Percentiles rank a stretch among this genome's conserved stretches.
phyloP scores from a whole-genome alignment of 768 basidiomycete genomes.

The Suillus ampliporus region DNA sequence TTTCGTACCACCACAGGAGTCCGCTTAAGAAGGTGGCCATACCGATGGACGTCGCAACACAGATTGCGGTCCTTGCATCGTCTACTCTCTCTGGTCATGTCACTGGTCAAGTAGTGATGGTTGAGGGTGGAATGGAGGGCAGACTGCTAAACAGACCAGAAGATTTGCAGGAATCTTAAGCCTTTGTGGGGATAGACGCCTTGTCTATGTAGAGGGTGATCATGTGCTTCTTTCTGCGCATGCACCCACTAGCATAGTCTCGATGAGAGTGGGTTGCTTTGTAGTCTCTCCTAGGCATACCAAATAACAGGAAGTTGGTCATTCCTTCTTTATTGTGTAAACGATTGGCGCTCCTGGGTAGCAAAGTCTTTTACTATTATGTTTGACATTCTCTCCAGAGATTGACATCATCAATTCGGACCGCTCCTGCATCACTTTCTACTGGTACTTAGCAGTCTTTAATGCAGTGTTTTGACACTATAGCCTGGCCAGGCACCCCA shows the following conservation, averaged over 20 bases:
- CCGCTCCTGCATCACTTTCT: too few relatives aligned
- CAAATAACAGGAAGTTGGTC: neutral
- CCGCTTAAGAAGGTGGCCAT: conserved; percentile 73
- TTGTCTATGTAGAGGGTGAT: neutral
- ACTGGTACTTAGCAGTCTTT: too few relatives aligned
- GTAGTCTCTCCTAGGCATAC: neutral
- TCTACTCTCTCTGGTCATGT: conserved; percentile 69
- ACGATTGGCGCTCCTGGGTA: too few relatives aligned
- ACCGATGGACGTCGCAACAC: conserved; percentile 66
- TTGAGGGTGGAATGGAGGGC: conserved; percentile 84
- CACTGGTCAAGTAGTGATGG: conserved; percentile 73
- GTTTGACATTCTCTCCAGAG: too few relatives aligned
- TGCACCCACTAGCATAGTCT: neutral
- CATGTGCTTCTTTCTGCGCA: neutral
- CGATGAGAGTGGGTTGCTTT: neutral
- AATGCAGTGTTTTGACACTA: too few relatives aligned
- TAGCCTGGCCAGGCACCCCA: too few relatives aligned
- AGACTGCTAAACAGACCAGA: conserved; percentile 49
- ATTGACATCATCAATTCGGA: too few relatives aligned
- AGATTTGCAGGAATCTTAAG: conserved; percentile 29
- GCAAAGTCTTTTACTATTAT: too few relatives aligned
- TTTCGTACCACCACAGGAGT: conserved; percentile 45
- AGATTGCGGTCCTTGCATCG: conserved; percentile 67
- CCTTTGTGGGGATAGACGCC: too few relatives aligned
- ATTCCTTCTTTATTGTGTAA: too few relatives aligned